Conservation (phyloP, 495 filamentous ascomycete species). For the Penicillium odoratum region DNA sequence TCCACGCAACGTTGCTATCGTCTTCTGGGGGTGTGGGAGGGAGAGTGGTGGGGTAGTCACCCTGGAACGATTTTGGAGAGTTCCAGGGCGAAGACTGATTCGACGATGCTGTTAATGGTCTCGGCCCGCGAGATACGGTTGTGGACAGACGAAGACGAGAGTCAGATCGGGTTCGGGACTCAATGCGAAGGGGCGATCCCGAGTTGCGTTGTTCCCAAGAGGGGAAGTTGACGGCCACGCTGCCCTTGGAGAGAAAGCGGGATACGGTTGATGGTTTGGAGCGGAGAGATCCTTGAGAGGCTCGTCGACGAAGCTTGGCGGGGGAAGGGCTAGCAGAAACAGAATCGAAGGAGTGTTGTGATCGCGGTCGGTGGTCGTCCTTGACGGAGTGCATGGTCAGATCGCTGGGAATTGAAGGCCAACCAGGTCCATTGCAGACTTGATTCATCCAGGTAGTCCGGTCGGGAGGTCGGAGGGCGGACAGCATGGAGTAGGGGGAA, state of each 20-base stretch:
- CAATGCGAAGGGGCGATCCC: conserved; percentile 26
- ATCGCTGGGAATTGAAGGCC: conserved; percentile 30
- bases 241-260: conserved; percentile 42
- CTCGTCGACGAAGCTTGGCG: conserved; percentile 38
- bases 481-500: conserved; percentile 18
- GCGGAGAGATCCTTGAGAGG: conserved; percentile 43
- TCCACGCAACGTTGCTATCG: conserved; percentile 44
- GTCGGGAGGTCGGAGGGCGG: conserved; percentile 19
- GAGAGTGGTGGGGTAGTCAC: conserved; percentile 38
- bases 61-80: conserved; percentile 26
- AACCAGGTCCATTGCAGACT: conserved; percentile 41
- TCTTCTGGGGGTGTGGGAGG: conserved; percentile 48
- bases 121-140: conserved; percentile 36
- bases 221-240: conserved; percentile 39
- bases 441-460: conserved; percentile 36
- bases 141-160: conserved; percentile 40
- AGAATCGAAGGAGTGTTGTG: conserved; percentile 19
- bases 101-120: conserved; percentile 29
- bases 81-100: conserved; percentile 29
- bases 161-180: conserved; percentile 35
- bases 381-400: conserved; percentile 33
- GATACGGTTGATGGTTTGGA: conserved; percentile 42
- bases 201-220: conserved; percentile 42
- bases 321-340: conserved; percentile 19
- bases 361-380: conserved; percentile 22